A percentile compares a stretch with the other conserved stretches of the same genome.
These are phyloP conservation scores for Tripidium arundinaceum DNA, from an alignment of 202 grass and related monocot species.

Conservation along the genomic window DNA sequence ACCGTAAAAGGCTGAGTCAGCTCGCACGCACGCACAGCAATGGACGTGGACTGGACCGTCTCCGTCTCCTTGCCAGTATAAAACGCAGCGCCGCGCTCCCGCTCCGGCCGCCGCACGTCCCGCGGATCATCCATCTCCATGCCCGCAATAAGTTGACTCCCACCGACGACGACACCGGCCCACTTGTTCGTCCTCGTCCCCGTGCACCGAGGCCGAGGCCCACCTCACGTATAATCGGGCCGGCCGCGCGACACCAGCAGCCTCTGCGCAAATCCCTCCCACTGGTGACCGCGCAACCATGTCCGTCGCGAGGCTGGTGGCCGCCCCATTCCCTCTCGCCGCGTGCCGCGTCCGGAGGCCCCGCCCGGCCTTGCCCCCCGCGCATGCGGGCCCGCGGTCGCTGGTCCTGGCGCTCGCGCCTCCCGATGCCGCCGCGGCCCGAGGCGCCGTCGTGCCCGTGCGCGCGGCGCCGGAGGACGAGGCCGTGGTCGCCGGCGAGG, in stretches of 20 bases:
- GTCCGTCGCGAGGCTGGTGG: slow-evolving; percentile 41
- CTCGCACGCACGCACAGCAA: no score
- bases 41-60: background rate
- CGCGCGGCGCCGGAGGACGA: background rate
- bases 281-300: no score
- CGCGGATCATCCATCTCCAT: no score
- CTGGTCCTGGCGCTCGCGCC: slow-evolving; percentile 15
- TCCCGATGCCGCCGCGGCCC: background rate
- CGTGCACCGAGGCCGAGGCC: background rate
- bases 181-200: background rate
- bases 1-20: background rate
- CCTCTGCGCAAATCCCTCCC: no score
- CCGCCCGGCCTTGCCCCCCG: background rate
- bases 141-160: no score
- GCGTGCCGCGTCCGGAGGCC: background rate
- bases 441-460: background rate
- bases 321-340: slow-evolving; percentile 4
- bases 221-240: background rate
- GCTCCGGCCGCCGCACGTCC: no score
- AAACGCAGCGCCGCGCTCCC: no score
- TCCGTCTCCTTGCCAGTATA: no score
- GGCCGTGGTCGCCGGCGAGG: no score
- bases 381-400: background rate
- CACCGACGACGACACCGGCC: background rate
- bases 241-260: no score